These are phyloP conservation scores for Erodium moschatum DNA, from an alignment of 441 rosid genomes.

Conservation along the genomic window DNA sequence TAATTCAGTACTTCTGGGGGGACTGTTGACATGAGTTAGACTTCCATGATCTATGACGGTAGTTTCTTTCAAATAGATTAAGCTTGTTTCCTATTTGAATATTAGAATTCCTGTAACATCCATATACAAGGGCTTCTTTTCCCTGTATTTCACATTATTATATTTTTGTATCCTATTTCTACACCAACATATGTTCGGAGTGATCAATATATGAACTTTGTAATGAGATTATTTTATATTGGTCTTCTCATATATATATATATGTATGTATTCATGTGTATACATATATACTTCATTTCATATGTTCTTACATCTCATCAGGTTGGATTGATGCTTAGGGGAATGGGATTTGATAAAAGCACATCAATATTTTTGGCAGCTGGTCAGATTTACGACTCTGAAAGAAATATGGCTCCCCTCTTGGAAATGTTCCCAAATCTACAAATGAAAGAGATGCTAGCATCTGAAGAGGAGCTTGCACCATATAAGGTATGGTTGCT, in stretches of 20 bases:
- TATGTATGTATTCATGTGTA: slow-evolving; percentile 20
- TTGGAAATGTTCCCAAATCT: slow-evolving; percentile 93
- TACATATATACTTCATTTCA: slow-evolving; percentile 3
- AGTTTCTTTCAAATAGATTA: neutral
- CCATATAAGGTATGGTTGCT: slow-evolving; percentile 45
- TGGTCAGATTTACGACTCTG: slow-evolving; percentile 83
- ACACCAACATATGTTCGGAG: no score
- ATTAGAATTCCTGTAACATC: no score
- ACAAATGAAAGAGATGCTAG: slow-evolving; percentile 82
- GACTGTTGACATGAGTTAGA: no score
- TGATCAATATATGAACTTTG: no score
- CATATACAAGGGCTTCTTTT: no score
- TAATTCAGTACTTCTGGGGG: neutral
- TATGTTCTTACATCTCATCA: slow-evolving; percentile 26
- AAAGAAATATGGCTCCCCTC: slow-evolving; percentile 86
- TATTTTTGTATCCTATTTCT: no score
- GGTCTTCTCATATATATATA: slow-evolving; percentile 17
- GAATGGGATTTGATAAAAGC: slow-evolving; percentile 93
- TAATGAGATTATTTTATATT: neutral
- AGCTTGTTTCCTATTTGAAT: neutral
- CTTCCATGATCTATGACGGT: neutral
- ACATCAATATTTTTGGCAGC: slow-evolving; percentile 86
- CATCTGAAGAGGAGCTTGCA: slow-evolving; percentile 80
- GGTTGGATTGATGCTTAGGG: slow-evolving; percentile 99
- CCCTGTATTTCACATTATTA: no score